Evolutionary conservation across 2,329 filamentous ascomycete genomes (phyloP), one percentile per base, ranked within the genome.

Genomic region (Coleophoma eucalyptorum): DNA sequence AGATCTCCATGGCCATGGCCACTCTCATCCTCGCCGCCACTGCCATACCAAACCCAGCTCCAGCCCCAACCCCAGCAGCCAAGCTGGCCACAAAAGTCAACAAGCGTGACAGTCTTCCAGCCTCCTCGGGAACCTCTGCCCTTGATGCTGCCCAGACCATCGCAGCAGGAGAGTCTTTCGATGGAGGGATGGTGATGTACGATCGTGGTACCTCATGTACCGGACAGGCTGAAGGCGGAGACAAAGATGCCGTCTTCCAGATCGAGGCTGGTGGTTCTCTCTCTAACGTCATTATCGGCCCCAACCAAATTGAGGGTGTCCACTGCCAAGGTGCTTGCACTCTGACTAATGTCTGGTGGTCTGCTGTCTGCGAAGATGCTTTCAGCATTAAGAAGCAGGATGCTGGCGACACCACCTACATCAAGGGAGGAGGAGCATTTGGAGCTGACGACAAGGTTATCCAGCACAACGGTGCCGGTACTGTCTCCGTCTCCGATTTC

Each of bases 131-230:
- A 18, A 72, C 68, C 20, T 71, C 67, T 7, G 64, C 62, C 48
- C 64, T 76, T 26, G 53, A 63, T n/a, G 72, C 71, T 12, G 69
- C 63, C 7, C 64, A 71, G 57, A 73, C 73, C 19, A 69, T 77
- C 52, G 65, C 70, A 1, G 71, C 73, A 10, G 69, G 69, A 19
- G 65, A 65, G 38, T 65, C 58, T 33, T 76, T 77, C 56, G 75
- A 79, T 57, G 75, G 76, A 43, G 69, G 67, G 15, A 75, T 77
- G 72, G 44, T 55, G 59, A 68, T 60, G 66, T 70, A 52, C 70
- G 74, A 73, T 52, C 70, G 74, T 54, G 67, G 69, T 38, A 66
- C 67, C 8, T 58, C 59, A 8, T 76, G 73, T 59, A 63, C 58
- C 16, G 71, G 70, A 8, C 71, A 76, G 55, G 49, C 50, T 15